Percentiles rank a stretch among this genome's conserved stretches.
Evolutionary conservation across 768 basidiomycete species (phyloP).

Genomic region (Lyophyllum decastes): DNA sequence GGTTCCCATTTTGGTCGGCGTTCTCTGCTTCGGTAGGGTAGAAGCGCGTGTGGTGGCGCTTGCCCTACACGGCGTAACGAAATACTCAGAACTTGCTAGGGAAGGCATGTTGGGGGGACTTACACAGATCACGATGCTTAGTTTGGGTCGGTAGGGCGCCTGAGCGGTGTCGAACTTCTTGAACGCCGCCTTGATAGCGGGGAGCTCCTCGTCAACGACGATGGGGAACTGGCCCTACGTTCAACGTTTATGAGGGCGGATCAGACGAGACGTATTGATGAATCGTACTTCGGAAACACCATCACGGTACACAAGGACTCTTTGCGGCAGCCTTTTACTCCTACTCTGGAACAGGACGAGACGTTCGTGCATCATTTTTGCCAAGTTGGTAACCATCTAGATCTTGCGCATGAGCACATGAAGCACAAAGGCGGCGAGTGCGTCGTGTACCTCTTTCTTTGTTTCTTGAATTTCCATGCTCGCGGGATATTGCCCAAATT

Average conservation of each 20-base stretch:
- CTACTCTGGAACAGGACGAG: conserved; percentile 49
- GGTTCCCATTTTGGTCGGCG: conserved; percentile 71
- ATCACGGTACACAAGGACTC: conserved; percentile 77
- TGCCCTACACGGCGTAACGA: conserved; percentile 31
- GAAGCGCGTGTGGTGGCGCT: conserved; percentile 60
- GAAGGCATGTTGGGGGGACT: conserved; percentile 28
- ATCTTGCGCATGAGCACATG: neutral
- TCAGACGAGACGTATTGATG: neutral
- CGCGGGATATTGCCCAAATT: conserved; percentile 72
- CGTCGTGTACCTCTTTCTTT: conserved; percentile 65
- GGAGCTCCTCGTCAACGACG: conserved; percentile 67
- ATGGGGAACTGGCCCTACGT: conserved; percentile 71
- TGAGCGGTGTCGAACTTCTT: conserved; percentile 43
- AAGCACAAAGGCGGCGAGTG: neutral
- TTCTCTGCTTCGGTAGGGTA: conserved; percentile 55
- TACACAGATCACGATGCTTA: conserved; percentile 80
- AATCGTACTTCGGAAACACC: conserved; percentile 73
- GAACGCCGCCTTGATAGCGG: conserved; percentile 62
- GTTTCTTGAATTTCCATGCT: conserved; percentile 73
- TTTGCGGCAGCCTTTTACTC: conserved; percentile 57
- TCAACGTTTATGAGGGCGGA: conserved; percentile 12
- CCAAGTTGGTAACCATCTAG: conserved; percentile 76
- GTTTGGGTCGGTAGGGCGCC: conserved; percentile 46
- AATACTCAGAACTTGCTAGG: conserved; percentile 13
- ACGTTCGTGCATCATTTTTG: conserved; percentile 67